Evolutionary conservation across 192 early-diverging fungal genomes (phyloP), one percentile per base, ranked within the genome.

Genomic region (Gigaspora rosea): DNA sequence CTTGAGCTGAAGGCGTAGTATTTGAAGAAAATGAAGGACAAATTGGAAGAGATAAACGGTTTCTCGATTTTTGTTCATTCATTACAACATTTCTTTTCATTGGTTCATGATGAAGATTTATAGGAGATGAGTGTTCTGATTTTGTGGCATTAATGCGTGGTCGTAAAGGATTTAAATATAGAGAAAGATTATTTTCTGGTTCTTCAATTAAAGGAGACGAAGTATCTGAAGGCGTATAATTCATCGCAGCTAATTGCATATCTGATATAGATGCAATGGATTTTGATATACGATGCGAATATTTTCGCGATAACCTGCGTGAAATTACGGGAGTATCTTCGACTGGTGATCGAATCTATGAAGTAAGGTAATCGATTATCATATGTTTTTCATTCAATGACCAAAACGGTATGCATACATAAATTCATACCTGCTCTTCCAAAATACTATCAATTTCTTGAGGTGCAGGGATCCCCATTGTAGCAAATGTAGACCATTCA

Each of bases 401-500:
- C 7, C 3, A 41, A 41, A 41, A 7, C 7, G 41, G 7, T 41
- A 56, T 8, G 12, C 18, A 56, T n/a, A 18, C 52, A 56, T 5
- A 56, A 13, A 12, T 56, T 56, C 13, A 15, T 56, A 13, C 18
- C 52, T 15, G 51, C 15, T 61, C 27, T 22, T 73, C 71, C 4
- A 57, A 41, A n/a, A 57, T 50, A 15, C 15, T 27, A n/a, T 57
- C 18, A 46, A 54, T 20, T 36, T 72, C 35, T 9, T 57, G 35
- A 0, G 78, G 73, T 15, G 80, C 54, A n/a, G 78, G 76, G 72
- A 81, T 78, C 12, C 78, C 78, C 9, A 74, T 32, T 4, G 80
- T 78, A 6, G 80, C 80, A 62, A 80, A 81, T 22, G 76, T 76
- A 4, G 80, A 73, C 78, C 75, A 80, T 66, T 84, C 82, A 50